These are phyloP conservation scores for Neobulgaria alba DNA, from an alignment of 2,329 filamentous ascomycete species.

Conservation along the genomic window DNA sequence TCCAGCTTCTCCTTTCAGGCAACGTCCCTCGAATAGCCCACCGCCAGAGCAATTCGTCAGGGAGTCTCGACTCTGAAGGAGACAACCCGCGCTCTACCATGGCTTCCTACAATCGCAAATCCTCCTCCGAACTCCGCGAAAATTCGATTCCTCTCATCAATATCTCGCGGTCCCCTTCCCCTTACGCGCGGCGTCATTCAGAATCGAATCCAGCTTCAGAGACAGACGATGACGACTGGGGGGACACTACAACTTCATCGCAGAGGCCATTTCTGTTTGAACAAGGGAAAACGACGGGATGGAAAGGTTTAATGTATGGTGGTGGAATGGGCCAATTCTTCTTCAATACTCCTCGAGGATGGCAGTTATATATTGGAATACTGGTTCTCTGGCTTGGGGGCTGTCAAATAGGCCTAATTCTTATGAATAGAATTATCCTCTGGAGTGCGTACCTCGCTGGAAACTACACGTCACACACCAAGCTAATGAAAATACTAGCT, in stretches of 20 bases:
- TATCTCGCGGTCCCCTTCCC: slow-evolving; percentile 36
- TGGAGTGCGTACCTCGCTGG: slow-evolving; percentile 32
- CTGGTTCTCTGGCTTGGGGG: slow-evolving; percentile 40
- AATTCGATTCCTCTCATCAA: slow-evolving; percentile 35
- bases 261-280: slow-evolving; percentile 26
- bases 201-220: slow-evolving; percentile 33
- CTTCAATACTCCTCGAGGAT: slow-evolving; percentile 38
- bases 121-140: slow-evolving; percentile 28
- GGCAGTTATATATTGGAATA: slow-evolving; percentile 39
- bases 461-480: slow-evolving; percentile 25
- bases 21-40: slow-evolving; percentile 14
- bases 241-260: slow-evolving; percentile 30
- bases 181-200: slow-evolving; percentile 35
- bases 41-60: slow-evolving; percentile 18
- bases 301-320: slow-evolving; percentile 29
- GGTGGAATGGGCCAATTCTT: slow-evolving; percentile 40
- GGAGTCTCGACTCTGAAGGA: slow-evolving; percentile 21
- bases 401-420: slow-evolving; percentile 36
- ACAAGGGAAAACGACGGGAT: slow-evolving; percentile 21
- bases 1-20: slow-evolving; percentile 30
- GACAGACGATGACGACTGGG: slow-evolving; percentile 37
- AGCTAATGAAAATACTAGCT: slow-evolving; percentile 28
- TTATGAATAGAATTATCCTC: slow-evolving; percentile 44
- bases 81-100: slow-evolving; percentile 18
- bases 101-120: slow-evolving; percentile 18